These are phyloP conservation scores for Lactarius deliciosus DNA, from an alignment of 768 basidiomycete genomes.

Conservation along the genomic window DNA sequence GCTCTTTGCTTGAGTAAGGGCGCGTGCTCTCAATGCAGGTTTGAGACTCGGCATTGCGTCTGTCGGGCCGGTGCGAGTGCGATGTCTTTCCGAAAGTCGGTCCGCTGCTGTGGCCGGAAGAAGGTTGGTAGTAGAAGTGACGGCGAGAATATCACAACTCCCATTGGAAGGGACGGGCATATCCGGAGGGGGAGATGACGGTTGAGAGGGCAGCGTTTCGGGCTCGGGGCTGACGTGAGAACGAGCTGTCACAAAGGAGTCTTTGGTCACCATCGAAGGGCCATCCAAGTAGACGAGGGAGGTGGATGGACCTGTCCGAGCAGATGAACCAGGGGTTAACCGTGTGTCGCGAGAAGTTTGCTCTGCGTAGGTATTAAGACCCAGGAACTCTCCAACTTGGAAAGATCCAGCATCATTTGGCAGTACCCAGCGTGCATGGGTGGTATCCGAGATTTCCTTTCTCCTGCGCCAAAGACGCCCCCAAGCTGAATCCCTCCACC, in stretches of 20 bases:
- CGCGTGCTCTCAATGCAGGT: slow-evolving; percentile 8
- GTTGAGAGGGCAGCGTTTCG: slow-evolving; percentile 21
- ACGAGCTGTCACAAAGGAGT: slow-evolving; percentile 37
- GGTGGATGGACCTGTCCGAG: not conserved
- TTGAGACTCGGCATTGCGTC: slow-evolving; percentile 1
- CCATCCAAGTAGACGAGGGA: slow-evolving; percentile 4
- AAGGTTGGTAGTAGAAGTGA: slow-evolving; percentile 20
- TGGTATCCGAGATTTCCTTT: slow-evolving; percentile 33
- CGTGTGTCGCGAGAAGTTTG: slow-evolving; percentile 27
- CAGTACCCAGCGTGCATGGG: slow-evolving; percentile 29
- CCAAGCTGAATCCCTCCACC: slow-evolving; percentile 73
- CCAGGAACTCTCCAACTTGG: slow-evolving; percentile 74
- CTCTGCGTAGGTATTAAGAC: slow-evolving; percentile 57
- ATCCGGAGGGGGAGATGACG: slow-evolving; percentile 16
- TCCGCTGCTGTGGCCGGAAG: not conserved
- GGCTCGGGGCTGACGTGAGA: slow-evolving; percentile 33
- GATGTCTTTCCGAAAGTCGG: not conserved
- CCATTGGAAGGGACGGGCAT: slow-evolving; percentile 1
- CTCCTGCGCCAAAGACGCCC: slow-evolving; percentile 41
- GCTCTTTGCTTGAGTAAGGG: slow-evolving; percentile 10
- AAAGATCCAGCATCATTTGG: slow-evolving; percentile 76
- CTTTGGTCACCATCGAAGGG: slow-evolving; percentile 28
- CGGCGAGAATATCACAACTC: not conserved
- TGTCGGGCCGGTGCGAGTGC: not conserved
- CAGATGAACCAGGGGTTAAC: not conserved